Evolutionary conservation across 177 flowering plant species (phyloP).

Genomic region (Vitis hybrid): DNA sequence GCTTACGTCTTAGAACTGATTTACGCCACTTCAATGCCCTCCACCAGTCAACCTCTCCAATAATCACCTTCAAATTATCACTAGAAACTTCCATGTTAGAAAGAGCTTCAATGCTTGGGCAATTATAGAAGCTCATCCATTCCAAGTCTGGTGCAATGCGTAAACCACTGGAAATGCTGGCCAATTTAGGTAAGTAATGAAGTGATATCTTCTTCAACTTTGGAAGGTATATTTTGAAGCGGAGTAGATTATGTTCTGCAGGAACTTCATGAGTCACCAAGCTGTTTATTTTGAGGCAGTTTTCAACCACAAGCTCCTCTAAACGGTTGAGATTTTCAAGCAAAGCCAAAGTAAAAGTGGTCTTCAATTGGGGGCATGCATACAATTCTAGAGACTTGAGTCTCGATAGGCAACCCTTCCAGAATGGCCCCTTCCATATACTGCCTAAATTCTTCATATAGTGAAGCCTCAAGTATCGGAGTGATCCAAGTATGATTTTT

Average conservation of each 20-base stretch:
- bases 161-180: conserved; percentile 4
- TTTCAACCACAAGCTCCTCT: conserved; percentile 7
- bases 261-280: not conserved
- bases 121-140: not conserved
- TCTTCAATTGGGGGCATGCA: conserved; percentile 5
- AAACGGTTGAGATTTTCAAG: conserved; percentile 2
- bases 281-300: not conserved
- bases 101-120: too few relatives aligned
- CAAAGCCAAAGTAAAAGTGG: not conserved
- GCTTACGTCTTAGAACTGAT: too few relatives aligned
- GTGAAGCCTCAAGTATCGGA: not conserved
- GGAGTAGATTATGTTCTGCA: too few relatives aligned
- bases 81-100: too few relatives aligned
- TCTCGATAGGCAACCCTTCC: not conserved
- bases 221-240: not conserved
- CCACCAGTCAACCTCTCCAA: too few relatives aligned
- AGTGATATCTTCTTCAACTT: conserved; percentile 10
- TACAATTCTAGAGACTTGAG: not conserved
- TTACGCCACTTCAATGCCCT: too few relatives aligned
- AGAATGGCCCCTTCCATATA: conserved; percentile 6
- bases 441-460: conserved; percentile 7
- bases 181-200: conserved; percentile 4
- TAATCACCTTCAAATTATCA: too few relatives aligned
- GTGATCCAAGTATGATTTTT: not conserved
- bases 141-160: conserved; percentile 4